A percentile compares a stretch with the other conserved stretches of the same genome.
These are phyloP conservation scores for Haematococcus lacustris DNA, from an alignment of 139 green algal genomes.

Conservation along the genomic window DNA sequence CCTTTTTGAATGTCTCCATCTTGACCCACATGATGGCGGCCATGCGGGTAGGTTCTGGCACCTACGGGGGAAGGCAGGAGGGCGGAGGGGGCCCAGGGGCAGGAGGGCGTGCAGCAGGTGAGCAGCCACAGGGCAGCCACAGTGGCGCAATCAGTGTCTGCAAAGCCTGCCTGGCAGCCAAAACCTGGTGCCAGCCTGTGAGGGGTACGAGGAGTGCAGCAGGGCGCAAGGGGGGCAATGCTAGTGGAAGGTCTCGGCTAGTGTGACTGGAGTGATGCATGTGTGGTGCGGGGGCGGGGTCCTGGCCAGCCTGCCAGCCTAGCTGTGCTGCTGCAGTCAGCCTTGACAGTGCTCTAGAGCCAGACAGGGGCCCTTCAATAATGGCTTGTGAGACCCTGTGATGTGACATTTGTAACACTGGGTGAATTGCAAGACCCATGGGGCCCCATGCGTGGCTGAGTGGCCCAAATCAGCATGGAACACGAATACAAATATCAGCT, in stretches of 20 bases:
- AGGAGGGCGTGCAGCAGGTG: neutral
- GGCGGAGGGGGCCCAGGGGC: neutral
- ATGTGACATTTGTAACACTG: too few relatives aligned
- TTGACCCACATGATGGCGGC: constrained; percentile 15
- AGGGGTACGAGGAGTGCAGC: neutral
- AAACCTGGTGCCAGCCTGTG: neutral
- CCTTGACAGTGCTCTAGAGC: neutral
- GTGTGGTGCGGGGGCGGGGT: neutral
- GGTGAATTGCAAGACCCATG: too few relatives aligned
- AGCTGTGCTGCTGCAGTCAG: neutral
- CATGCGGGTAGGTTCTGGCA: constrained; percentile 31
- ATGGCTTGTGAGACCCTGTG: neutral
- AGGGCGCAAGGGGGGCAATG: neutral
- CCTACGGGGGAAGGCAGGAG: neutral
- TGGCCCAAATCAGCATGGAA: neutral
- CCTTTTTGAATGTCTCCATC: constrained; percentile 53
- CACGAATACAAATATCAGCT: too few relatives aligned
- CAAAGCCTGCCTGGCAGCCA: neutral
- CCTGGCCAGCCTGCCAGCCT: too few relatives aligned
- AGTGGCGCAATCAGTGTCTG: neutral
- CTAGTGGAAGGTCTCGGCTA: neutral
- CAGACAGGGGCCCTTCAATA: neutral
- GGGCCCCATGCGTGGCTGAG: neutral
- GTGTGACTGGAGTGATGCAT: neutral
- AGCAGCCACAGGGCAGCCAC: neutral